Base-by-base conservation (phyloP, 441 rosid genomes). In the Syzygium malaccense region DNA sequence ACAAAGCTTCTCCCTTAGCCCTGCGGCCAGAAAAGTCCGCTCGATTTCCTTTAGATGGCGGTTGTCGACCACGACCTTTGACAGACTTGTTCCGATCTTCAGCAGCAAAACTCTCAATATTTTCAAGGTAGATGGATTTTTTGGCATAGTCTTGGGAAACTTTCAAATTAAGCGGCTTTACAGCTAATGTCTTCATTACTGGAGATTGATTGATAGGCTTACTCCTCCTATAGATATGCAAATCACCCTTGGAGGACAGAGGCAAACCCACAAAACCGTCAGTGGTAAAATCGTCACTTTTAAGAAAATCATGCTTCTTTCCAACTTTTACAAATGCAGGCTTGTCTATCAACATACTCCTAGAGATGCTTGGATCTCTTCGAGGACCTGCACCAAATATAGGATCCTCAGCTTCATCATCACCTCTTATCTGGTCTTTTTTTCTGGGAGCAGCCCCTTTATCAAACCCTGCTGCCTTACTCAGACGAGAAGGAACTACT, bases 201-300 rank as follows among this genome's bases (percentile, higher is more conserved):
- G 93, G 86, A 87, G 91, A 88, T 86, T 90, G 91, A 91, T 85
- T 91, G 20, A 87, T 89, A 89, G 88, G 91, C 86, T 91, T 92
- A 53, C 89, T 93, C 91, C 93, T 92, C 62, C 93, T 93, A 90
- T 91, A 91, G 86, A 90, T 92, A 91, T 55, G 93, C 8, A 91
- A 88, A 86, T 94, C 93, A 66, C 89, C 93, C 94, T 92, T 95
- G 78, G 93, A 93, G 88, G 97, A 91, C 90, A 93, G 84, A 53
- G 98, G 96, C 88, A 93, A 93, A 86, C 94, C 94, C 92, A 90
- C 88, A 85, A 91, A 94, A 91, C 91, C 90, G 66, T 96, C 96
- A 78, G 85, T 86, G 75, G 79, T 91, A 79, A 90, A 87, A 87
- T 94, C 96, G n/a, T 93, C 93, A 26, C 92, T 93, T 91, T 93